Percentiles rank a stretch among this genome's conserved stretches.
Evolutionary conservation across 495 filamentous ascomycete species (phyloP).

Genomic region (Hyphodiscus hymeniophilus): DNA sequence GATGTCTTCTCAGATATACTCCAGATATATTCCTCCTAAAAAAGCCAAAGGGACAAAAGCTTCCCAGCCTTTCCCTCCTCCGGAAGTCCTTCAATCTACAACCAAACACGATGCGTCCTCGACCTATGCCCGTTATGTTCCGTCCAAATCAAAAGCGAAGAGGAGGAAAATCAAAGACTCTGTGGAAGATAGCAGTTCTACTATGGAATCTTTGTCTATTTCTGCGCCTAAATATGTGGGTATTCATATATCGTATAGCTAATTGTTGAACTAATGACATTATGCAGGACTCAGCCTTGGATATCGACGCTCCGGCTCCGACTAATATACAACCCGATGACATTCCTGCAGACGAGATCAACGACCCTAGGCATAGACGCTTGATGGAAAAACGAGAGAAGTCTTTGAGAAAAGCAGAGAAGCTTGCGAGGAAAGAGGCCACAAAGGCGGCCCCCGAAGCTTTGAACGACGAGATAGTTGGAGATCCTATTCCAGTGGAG

Average conservation of each 20-base stretch:
- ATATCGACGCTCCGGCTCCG: too few species aligned
- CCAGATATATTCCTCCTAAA: conserved; percentile 39
- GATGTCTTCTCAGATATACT: conserved; percentile 38
- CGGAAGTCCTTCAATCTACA: too few species aligned
- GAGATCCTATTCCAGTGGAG: conserved; percentile 23
- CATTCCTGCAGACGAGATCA: conserved; percentile 11
- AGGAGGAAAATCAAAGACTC: conserved; percentile 1
- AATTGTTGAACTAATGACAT: conserved; percentile 7
- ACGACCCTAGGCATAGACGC: conserved; percentile 32
- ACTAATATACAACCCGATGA: background rate
- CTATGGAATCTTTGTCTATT: background rate
- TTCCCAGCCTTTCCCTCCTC: conserved; percentile 1
- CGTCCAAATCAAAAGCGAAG: conserved; percentile 23
- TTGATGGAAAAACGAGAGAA: conserved; percentile 42
- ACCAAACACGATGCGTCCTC: conserved; percentile 8
- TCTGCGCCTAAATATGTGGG: too few species aligned
- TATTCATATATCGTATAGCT: conserved; percentile 22
- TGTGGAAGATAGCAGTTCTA: background rate
- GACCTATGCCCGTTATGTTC: conserved; percentile 37
- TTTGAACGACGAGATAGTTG: conserved; percentile 21
- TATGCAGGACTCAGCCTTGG: too few species aligned
- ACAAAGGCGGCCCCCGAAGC: background rate
- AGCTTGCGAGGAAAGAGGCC: conserved; percentile 16
- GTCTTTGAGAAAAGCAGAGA: conserved; percentile 30
- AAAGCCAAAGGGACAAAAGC: conserved; percentile 9